Conservation (phyloP, 73 alveolate genomes). For the Tetrahymena elliotti region DNA sequence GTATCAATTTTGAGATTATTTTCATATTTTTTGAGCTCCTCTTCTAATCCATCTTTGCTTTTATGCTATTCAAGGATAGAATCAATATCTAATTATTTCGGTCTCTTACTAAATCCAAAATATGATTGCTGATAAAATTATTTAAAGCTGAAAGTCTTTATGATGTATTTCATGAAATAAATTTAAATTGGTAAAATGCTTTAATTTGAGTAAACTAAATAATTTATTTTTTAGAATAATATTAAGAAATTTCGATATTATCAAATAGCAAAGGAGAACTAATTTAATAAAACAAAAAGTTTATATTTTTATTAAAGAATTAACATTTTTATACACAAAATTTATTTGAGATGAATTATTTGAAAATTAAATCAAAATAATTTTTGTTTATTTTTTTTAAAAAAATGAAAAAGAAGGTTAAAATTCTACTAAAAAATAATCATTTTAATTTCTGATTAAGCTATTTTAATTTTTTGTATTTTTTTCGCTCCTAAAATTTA, state of each 20-base stretch:
- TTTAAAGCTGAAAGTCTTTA: neutral
- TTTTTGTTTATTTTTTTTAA: too few species aligned
- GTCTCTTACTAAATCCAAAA: neutral
- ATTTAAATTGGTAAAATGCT: neutral
- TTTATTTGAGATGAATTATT: too few species aligned
- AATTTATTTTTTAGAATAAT: neutral
- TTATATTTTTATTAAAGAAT: too few species aligned
- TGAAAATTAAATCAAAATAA: too few species aligned
- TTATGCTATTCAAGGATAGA: neutral
- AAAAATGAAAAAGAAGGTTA: too few species aligned
- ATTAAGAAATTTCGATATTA: neutral
- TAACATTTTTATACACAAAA: neutral
- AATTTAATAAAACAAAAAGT: neutral
- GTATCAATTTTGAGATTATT: neutral
- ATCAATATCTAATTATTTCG: neutral
- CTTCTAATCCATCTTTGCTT: neutral
- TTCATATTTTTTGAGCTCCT: neutral
- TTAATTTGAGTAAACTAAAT: neutral
- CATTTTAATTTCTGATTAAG: too few species aligned
- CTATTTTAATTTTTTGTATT: neutral
- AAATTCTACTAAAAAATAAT: too few species aligned
- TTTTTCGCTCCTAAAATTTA: neutral
- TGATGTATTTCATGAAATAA: neutral
- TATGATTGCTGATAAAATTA: neutral
- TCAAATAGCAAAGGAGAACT: neutral